phyloP scores from a whole-genome alignment of 192 early-diverging fungal species.

The Chytriomyces hyalinus region DNA sequence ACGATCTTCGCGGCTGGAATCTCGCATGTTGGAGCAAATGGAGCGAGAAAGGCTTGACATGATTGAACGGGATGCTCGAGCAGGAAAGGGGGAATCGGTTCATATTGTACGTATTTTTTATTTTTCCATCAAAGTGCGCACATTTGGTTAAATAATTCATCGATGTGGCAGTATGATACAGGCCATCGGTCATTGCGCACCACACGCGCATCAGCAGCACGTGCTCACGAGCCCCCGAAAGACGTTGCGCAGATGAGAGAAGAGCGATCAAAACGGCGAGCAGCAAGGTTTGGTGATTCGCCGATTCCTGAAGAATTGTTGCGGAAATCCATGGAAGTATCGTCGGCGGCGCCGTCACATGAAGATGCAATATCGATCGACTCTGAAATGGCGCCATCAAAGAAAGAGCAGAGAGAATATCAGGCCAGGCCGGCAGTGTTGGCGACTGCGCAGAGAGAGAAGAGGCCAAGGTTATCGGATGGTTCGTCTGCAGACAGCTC shows the following conservation, averaged over 20 bases:
- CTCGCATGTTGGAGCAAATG: conserved; percentile 61
- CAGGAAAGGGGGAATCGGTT: conserved; percentile 27
- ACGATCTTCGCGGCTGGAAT: conserved; percentile 65
- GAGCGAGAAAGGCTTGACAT: conserved; percentile 50
- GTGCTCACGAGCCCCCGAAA: conserved; percentile 32
- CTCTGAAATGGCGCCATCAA: conserved; percentile 46
- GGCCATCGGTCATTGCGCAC: background rate
- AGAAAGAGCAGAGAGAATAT: conserved; percentile 39
- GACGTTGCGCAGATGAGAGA: conserved; percentile 43
- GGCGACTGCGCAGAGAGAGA: no score
- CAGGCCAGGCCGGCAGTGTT: conserved; percentile 19
- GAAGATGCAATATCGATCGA: conserved; percentile 37
- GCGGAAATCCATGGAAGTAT: background rate
- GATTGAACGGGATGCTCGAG: conserved; percentile 22
- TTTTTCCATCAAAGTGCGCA: background rate
- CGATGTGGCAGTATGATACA: background rate
- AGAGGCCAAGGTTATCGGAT: no score
- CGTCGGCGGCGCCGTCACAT: conserved; percentile 12
- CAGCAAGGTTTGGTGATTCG: background rate
- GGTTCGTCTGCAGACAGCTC: background rate
- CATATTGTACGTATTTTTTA: conserved; percentile 16
- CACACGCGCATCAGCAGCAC: background rate
- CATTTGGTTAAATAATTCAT: background rate
- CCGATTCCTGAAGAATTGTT: background rate
- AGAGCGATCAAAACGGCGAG: conserved; percentile 30